Conservation (phyloP, 1,139 yeast species). For the Geotrichum carabidarum region DNA sequence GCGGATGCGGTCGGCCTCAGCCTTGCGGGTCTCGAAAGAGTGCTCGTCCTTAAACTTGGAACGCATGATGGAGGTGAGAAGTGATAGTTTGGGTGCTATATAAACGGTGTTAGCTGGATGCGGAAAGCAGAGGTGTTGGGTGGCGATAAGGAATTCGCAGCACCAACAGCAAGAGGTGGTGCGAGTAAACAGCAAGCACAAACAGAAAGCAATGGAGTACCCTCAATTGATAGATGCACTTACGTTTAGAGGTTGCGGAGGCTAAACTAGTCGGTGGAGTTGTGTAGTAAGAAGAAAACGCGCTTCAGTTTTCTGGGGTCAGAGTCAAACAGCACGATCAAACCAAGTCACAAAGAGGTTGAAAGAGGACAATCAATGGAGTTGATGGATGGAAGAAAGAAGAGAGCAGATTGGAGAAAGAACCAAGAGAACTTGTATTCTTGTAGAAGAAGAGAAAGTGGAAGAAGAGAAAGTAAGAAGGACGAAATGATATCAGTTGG, state of each 20-base stretch:
- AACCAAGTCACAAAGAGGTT: neutral
- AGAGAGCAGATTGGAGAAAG: neutral
- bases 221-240: neutral
- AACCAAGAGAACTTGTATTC: neutral
- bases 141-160: neutral
- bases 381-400: neutral
- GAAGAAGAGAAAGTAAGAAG: neutral
- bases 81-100: neutral
- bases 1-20: constrained; percentile 88
- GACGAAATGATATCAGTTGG: neutral
- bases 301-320: neutral
- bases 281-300: neutral
- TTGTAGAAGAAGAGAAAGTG: neutral
- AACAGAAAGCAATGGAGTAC: neutral
- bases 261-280: neutral
- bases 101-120: neutral
- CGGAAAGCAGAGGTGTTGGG: neutral
- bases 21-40: constrained; percentile 88
- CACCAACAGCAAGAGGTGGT: neutral
- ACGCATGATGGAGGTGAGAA: constrained; percentile 48
- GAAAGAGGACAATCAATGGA: neutral
- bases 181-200: neutral
- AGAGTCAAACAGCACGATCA: neutral
- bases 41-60: constrained; percentile 91
- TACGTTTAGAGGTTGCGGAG: neutral